Evolutionary conservation across 2,329 filamentous ascomycete genomes (phyloP), one percentile per base, ranked within the genome.

Genomic region (Sporothrix dimorphospora): DNA sequence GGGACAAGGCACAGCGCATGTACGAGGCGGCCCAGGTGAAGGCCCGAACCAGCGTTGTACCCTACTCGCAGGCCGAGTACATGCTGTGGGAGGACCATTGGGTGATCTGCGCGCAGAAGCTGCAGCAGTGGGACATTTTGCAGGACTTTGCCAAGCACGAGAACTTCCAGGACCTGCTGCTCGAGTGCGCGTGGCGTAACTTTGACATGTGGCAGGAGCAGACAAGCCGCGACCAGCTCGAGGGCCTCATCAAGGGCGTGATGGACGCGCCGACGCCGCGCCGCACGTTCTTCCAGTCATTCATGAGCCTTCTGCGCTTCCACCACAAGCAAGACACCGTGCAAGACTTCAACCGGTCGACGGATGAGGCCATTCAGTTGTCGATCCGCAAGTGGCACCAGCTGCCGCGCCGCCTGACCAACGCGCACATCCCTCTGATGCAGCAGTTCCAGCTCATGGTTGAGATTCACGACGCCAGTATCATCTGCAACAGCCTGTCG

Each of bases 71-170:
- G 77, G 94, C 91, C 42, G 96, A 99, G 81, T 99, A 99, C 82
- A 98, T 97, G 89, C 88, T 99, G 0, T 99, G 96, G 96, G 96
- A 99, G 82, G 96, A 99, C 79, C 97, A 99, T 77, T 99, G 96
- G 96, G 91, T 99, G 55, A 87, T 98, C 67, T 99, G 96, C 80
- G 96, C 95, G 0, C 94, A 98, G 82, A 99, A 99, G 82, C 86
- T 99, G 61, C 97, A 99, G 80, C 97, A 99, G 79, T 99, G 96
- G 96, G 96, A 99, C 77, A 95, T 99, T 72, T 82, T 99, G 45
- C 94, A 94, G 74, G 97, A 99, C 77, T 98, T 98, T 78, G 94
- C 96, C 4, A 99, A 99, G 82, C 96, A 99, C 78, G 97, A 99
- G 80, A 99, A 99, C 79, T 92, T 98, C 82, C 97, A 98, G 79